Percentiles rank a stretch among this genome's conserved stretches.
Conservation (phyloP, 176 grass and related monocot species). For the Carex scoparia region DNA sequence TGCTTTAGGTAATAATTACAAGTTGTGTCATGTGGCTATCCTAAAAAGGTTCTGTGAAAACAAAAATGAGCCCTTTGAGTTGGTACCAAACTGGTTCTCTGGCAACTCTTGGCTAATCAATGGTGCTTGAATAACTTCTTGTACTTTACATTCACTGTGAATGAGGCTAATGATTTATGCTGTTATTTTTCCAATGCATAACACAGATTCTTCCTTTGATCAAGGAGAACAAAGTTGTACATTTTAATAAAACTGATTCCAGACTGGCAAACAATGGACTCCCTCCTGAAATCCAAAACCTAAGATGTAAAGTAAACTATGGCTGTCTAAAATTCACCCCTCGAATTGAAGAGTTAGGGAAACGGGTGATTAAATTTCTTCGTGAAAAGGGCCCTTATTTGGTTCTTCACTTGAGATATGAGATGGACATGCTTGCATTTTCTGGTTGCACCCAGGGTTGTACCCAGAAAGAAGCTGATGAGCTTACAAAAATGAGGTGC, state of each 20-base stretch:
- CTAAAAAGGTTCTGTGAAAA: not conserved
- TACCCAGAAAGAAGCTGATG: conserved; percentile 67
- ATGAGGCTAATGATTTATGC: conserved; percentile 1
- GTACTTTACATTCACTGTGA: not conserved
- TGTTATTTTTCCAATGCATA: conserved; percentile 10
- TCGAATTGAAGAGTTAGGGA: conserved; percentile 83
- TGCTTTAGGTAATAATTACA: not conserved
- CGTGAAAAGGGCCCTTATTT: conserved; percentile 75
- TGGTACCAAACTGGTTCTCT: not conserved
- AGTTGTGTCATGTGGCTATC: not conserved
- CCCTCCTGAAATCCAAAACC: conserved; percentile 65
- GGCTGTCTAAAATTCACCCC: conserved; percentile 68
- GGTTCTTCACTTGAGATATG: conserved; percentile 91
- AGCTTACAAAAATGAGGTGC: conserved; percentile 85
- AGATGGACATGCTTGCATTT: conserved; percentile 99
- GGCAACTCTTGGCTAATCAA: not conserved
- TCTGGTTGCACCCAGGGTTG: conserved; percentile 96
- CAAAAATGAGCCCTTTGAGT: not conserved
- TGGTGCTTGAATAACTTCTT: not conserved
- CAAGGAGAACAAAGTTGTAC: conserved; percentile 59
- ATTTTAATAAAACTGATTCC: conserved; percentile 89
- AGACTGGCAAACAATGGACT: conserved; percentile 89
- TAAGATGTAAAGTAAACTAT: conserved; percentile 89
- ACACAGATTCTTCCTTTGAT: conserved; percentile 92
- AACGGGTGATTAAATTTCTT: conserved; percentile 65